Evolutionary conservation across 2,329 filamentous ascomycete genomes (phyloP).

Genomic region (Penicillium capsulatum): DNA sequence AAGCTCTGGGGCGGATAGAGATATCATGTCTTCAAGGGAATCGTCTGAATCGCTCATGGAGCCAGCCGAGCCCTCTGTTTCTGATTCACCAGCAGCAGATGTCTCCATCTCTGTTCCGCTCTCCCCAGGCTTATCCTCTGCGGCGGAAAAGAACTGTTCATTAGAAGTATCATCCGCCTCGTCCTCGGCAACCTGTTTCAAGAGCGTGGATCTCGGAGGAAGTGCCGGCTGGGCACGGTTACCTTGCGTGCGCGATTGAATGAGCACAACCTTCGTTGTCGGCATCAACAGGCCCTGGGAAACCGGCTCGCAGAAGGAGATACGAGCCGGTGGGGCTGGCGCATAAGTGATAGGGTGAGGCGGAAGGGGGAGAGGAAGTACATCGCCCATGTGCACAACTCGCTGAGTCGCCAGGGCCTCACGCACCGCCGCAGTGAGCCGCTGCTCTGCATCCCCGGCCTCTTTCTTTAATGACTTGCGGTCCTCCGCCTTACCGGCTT

Average conservation of each 20-base stretch:
- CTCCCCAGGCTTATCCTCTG: conserved; percentile 63
- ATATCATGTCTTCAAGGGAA: conserved; percentile 90
- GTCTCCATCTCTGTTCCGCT: conserved; percentile 50
- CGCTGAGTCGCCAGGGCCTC: conserved; percentile 67
- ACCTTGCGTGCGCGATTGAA: conserved; percentile 49
- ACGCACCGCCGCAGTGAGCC: conserved; percentile 63
- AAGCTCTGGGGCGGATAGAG: conserved; percentile 72
- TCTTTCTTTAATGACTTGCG: conserved; percentile 36
- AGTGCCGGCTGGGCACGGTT: conserved; percentile 43
- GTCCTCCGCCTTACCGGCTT: conserved; percentile 29
- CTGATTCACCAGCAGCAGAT: conserved; percentile 57
- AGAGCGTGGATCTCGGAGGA: conserved; percentile 47
- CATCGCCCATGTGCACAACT: conserved; percentile 78
- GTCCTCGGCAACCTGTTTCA: conserved; percentile 58
- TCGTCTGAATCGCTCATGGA: conserved; percentile 77
- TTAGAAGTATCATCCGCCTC: conserved; percentile 77
- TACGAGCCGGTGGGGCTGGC: conserved; percentile 76
- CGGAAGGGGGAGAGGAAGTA: conserved; percentile 70
- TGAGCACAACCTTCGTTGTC: conserved; percentile 75
- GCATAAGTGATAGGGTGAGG: conserved; percentile 83
- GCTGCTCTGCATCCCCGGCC: conserved; percentile 49
- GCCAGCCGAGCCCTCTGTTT: conserved; percentile 49
- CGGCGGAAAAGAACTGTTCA: conserved; percentile 88
- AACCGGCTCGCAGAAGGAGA: conserved; percentile 91
- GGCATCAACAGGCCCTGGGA: conserved; percentile 76